These are phyloP conservation scores for Wickerhamomyces mucosus DNA, from an alignment of 805 yeast species.

Conservation along the genomic window DNA sequence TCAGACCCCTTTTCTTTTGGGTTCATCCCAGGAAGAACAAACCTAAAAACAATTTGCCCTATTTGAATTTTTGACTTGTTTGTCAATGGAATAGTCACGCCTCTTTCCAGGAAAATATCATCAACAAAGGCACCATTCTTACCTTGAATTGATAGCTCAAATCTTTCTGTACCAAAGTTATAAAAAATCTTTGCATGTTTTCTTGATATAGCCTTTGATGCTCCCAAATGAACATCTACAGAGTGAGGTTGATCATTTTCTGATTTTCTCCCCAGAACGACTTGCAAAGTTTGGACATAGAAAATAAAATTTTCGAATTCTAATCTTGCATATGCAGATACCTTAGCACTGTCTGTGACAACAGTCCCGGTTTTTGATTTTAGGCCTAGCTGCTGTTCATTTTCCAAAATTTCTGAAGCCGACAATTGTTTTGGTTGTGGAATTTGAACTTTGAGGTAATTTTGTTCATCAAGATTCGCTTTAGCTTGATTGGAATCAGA, in stretches of 20 bases:
- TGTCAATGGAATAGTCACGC: slow-evolving; percentile 78
- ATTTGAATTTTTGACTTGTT: slow-evolving; percentile 84
- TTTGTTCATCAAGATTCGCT: slow-evolving; percentile 3
- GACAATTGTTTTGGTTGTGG: not conserved
- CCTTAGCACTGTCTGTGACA: slow-evolving; percentile 22
- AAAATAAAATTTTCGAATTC: slow-evolving; percentile 92
- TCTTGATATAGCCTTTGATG: slow-evolving; percentile 87
- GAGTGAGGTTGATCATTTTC: slow-evolving; percentile 60
- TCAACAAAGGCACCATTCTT: slow-evolving; percentile 96
- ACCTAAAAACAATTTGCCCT: slow-evolving; percentile 84
- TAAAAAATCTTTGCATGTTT: slow-evolving; percentile 93
- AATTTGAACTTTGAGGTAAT: not conserved
- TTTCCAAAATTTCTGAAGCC: not conserved
- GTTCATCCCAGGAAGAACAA: slow-evolving; percentile 70
- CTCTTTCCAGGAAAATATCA: slow-evolving; percentile 80
- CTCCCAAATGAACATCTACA: slow-evolving; percentile 88
- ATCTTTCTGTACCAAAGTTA: slow-evolving; percentile 92
- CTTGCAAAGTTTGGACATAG: slow-evolving; percentile 93
- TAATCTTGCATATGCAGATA: slow-evolving; percentile 53
- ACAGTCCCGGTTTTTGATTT: too few species aligned
- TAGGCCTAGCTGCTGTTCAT: too few species aligned
- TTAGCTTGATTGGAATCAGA: slow-evolving; percentile 3
- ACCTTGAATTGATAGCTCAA: slow-evolving; percentile 86
- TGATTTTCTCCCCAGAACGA: slow-evolving; percentile 82
- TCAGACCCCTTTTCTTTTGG: slow-evolving; percentile 21